Percentiles rank a stretch among this genome's conserved stretches.
phyloP scores from a whole-genome alignment of 192 early-diverging fungal genomes.

The Backusella tarrabulga region DNA sequence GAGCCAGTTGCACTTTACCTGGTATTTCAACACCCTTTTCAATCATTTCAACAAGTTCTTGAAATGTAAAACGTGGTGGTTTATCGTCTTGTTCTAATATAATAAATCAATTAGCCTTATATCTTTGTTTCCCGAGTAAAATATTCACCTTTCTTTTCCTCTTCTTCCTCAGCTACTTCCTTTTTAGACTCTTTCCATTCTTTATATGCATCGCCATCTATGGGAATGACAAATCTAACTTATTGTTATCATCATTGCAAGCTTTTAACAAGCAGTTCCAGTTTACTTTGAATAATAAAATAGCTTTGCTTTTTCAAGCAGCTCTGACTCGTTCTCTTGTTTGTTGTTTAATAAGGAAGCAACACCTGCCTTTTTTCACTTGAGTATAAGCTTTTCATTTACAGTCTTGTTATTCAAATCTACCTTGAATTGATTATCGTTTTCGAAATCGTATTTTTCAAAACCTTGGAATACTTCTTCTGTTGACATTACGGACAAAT shows the following conservation, averaged over 20 bases:
- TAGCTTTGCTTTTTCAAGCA: conserved; percentile 39
- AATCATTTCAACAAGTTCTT: conserved; percentile 44
- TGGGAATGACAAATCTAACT: conserved; percentile 28
- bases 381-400: neutral
- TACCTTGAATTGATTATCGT: conserved; percentile 40
- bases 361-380: conserved; percentile 31
- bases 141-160: neutral
- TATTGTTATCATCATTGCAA: neutral
- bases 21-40: conserved; percentile 38
- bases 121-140: neutral
- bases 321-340: conserved; percentile 23
- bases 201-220: conserved; percentile 37
- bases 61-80: conserved; percentile 33
- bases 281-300: conserved; percentile 47
- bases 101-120: neutral
- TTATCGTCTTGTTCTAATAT: neutral
- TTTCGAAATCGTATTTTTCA: conserved; percentile 40
- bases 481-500: conserved; percentile 13
- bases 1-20: conserved; percentile 22
- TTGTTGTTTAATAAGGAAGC: conserved; percentile 31
- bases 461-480: conserved; percentile 29
- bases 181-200: conserved; percentile 28
- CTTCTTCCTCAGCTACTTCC: neutral
- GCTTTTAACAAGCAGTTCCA: neutral
- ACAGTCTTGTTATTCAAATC: neutral